phyloP scores from a whole-genome alignment of 257 asterid genomes.

The Phtheirospermum japonicum region DNA sequence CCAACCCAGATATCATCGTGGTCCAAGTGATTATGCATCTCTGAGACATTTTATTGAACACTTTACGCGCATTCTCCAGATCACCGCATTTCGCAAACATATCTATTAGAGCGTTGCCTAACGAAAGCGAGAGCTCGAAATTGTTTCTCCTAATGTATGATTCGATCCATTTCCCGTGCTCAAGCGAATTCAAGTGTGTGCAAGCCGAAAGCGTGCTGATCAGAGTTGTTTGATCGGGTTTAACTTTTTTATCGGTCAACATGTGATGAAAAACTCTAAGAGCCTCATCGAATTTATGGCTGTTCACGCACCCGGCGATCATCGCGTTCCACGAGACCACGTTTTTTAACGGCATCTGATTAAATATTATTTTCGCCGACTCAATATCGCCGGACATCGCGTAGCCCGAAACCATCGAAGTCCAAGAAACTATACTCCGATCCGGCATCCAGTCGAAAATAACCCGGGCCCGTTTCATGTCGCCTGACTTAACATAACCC shows the following conservation, averaged over 20 bases:
- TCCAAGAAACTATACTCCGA: slow-evolving; percentile 51
- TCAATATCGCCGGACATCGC: slow-evolving; percentile 35
- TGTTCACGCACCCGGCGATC: slow-evolving; percentile 50
- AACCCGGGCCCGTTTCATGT: slow-evolving; percentile 31
- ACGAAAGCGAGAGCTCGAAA: slow-evolving; percentile 36
- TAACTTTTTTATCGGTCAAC: slow-evolving; percentile 42
- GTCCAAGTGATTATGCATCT: slow-evolving; percentile 57
- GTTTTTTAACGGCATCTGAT: slow-evolving; percentile 39
- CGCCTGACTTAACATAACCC: slow-evolving; percentile 34
- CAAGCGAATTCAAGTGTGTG: slow-evolving; percentile 43
- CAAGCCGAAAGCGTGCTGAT: slow-evolving; percentile 46
- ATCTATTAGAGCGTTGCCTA: slow-evolving; percentile 52
- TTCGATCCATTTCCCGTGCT: slow-evolving; percentile 54
- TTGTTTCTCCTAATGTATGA: slow-evolving; percentile 38
- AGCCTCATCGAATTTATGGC: slow-evolving; percentile 46
- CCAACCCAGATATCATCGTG: slow-evolving; percentile 48
- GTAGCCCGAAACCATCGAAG: slow-evolving; percentile 45
- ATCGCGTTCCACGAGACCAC: slow-evolving; percentile 62
- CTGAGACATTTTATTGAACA: slow-evolving; percentile 36
- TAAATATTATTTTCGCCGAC: slow-evolving; percentile 37
- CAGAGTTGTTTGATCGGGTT: slow-evolving; percentile 48
- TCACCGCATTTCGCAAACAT: slow-evolving; percentile 61
- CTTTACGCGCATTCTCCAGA: slow-evolving; percentile 38
- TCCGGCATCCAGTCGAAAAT: slow-evolving; percentile 43
- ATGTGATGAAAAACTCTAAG: slow-evolving; percentile 36